Evolutionary conservation across 2,329 filamentous ascomycete genomes (phyloP), one percentile per base, ranked within the genome.

Genomic region (Claviceps sp.): DNA sequence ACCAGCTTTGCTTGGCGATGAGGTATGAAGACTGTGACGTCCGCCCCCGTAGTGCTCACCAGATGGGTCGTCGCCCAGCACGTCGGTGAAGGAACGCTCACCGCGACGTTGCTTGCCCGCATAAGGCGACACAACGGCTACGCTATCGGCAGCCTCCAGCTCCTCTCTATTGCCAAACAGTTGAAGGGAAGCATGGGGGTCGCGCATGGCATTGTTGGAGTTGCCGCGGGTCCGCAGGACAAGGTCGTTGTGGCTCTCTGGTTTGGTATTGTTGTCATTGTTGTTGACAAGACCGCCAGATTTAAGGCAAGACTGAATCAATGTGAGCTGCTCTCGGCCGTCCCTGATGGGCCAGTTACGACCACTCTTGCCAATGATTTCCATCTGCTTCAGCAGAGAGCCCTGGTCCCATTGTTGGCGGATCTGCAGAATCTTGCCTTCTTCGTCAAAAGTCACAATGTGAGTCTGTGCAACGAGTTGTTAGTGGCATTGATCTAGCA

Each of bases 321-420:
- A 72, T 61, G 81, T 83, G 59, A 85, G 76, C 71, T 97, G 90
- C 51, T 95, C 89, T 61, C 81, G 81, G 64, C 84, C 86, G 65
- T 95, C 89, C 59, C 82, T 81, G 64, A 98, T 94, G 51, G 93
- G 93, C 93, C 93, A 98, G 70, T 93, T 95, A 66, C 85, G 86
- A 52, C 87, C 88, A 51, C 85, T 84, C 64, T 84, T 85, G 62
- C 93, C 91, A 67, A 98, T 97, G 52, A 96, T 83, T 56, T 96
- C 90, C 57, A 96, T 78, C 67, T 95, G 85, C 72, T 93, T 97
- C 59, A 98, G 79, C 42, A 98, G 79, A 51, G 88, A 85, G 55
- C 84, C 90, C 69, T 98, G 93, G 66, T 98, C 93, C 93, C 93
- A 98, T 66, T 85, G 88, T 59, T 91, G 81, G 60, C 91, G 86